Conservation (phyloP, 805 yeast species). For the Spencermartinsiella europaea region DNA sequence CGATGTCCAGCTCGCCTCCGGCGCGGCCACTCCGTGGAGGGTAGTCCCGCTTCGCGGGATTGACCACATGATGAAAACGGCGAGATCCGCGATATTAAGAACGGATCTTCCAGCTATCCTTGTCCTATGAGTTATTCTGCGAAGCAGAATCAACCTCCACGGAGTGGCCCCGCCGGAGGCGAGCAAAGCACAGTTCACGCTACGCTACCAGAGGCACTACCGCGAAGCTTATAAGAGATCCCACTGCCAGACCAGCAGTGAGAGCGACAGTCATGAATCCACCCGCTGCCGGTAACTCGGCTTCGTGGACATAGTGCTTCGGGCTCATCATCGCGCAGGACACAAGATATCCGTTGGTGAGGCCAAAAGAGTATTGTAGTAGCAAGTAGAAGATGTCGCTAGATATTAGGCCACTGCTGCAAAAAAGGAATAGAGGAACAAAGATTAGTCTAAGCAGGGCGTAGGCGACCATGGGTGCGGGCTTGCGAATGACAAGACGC, state of each 20-base stretch:
- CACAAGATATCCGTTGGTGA: constrained; percentile 81
- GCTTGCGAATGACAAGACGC: constrained; percentile 39
- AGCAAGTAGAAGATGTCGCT: constrained; percentile 54
- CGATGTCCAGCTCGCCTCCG: too few relatives aligned
- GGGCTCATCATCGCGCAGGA: constrained; percentile 78
- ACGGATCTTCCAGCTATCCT: too few relatives aligned
- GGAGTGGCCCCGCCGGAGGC: not conserved
- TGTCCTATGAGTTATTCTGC: too few relatives aligned
- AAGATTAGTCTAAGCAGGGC: constrained; percentile 50
- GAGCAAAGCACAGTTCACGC: not conserved
- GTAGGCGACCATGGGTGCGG: constrained; percentile 45
- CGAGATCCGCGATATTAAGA: too few relatives aligned
- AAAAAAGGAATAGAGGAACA: constrained; percentile 67
- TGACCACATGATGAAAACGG: not conserved
- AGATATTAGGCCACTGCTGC: constrained; percentile 47
- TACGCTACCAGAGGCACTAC: constrained; percentile 38
- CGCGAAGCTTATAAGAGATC: constrained; percentile 70
- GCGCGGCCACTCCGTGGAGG: too few relatives aligned
- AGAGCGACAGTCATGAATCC: constrained; percentile 83
- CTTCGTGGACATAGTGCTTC: constrained; percentile 52
- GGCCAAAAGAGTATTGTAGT: constrained; percentile 73
- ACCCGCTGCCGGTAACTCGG: constrained; percentile 86
- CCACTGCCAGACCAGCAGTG: constrained; percentile 71
- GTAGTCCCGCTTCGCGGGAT: too few relatives aligned
- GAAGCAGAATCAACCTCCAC: too few relatives aligned